Evolutionary conservation across 805 yeast species (phyloP), one percentile per base, ranked within the genome.

Genomic region (Myxozyma neglecta): DNA sequence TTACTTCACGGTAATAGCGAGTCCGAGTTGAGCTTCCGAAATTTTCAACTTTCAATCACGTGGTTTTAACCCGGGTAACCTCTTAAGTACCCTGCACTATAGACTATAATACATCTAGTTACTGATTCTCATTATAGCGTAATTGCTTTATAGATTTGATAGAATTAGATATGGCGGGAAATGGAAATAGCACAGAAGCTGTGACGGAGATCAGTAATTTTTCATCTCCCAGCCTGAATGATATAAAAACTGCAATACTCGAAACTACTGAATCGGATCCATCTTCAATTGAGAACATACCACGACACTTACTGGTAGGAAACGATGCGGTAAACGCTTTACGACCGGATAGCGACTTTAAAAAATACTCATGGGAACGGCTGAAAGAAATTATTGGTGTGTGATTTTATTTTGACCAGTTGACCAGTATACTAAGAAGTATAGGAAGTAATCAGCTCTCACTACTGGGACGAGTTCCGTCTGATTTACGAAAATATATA

Each of bases 381-480:
- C 61, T 71, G 34, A 44, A 47, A 40, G 69, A 70, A 13, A 71
- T 71, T 16, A 63, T 71, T 9, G 66, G 70, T 64, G 47, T 13
- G 59, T 32, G 7, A 35, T 40, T 42, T 48, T 3, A n/a, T 46
- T 13, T 42, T 18, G 37, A 16, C 16, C 10, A 7, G 44, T 6
- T 3, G 50, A 29, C 9, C 34, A 43, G 11, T 24, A 16, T 47
- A 53, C 32, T 57, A 6, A 68, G 70, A 70, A 46, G 56, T 10
- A 46, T 51, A 11, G 67, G 47, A 6, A 48, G 37, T 7, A 64
- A 69, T 37, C 65, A 67, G 36, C 64, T 74, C 32, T 60, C 58
- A 8, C 57, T 52, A n/a, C 64, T 74, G 10, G 55, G 59, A 16
- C 68, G 76, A 9, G 61, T 70, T 8, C 72, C 72, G 6, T 66